Percentiles rank a stretch among this genome's conserved stretches.
phyloP scores from a whole-genome alignment of 2,329 filamentous ascomycete species.

The Trichoderma afroharzianum region DNA sequence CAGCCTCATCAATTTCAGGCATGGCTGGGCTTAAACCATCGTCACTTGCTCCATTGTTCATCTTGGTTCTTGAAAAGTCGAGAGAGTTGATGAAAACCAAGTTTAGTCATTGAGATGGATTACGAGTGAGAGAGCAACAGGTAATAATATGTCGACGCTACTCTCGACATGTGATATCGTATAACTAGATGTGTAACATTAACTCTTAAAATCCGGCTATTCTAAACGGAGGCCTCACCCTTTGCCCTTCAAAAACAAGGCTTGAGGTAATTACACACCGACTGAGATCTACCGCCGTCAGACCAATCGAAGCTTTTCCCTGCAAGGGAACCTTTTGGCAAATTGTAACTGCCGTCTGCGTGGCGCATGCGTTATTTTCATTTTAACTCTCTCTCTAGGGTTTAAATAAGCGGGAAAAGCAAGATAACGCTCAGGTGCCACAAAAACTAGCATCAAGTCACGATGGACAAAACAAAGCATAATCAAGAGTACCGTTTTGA shows the following conservation, averaged over 20 bases:
- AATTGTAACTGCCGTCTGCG: neutral
- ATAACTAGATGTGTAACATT: neutral
- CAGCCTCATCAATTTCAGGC: neutral
- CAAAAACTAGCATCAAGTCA: neutral
- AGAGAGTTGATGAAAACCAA: neutral
- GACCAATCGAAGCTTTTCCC: neutral
- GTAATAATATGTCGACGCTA: no score
- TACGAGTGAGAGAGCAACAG: neutral
- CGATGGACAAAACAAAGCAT: neutral
- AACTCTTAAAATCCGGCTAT: neutral
- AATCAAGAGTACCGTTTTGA: neutral
- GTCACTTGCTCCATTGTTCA: neutral
- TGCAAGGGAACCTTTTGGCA: neutral
- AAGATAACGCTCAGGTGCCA: neutral
- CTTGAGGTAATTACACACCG: conserved; percentile 14
- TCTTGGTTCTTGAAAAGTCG: neutral
- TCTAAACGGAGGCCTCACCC: neutral
- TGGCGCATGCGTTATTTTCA: conserved; percentile 15
- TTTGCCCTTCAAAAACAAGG: neutral
- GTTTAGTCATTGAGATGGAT: neutral
- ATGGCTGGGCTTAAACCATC: neutral
- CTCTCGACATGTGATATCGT: neutral
- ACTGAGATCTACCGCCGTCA: neutral
- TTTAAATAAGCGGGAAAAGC: neutral
- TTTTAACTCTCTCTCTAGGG: neutral